These are phyloP conservation scores for Calonectria fujianensis DNA, from an alignment of 2,329 filamentous ascomycete genomes.

Conservation along the genomic window DNA sequence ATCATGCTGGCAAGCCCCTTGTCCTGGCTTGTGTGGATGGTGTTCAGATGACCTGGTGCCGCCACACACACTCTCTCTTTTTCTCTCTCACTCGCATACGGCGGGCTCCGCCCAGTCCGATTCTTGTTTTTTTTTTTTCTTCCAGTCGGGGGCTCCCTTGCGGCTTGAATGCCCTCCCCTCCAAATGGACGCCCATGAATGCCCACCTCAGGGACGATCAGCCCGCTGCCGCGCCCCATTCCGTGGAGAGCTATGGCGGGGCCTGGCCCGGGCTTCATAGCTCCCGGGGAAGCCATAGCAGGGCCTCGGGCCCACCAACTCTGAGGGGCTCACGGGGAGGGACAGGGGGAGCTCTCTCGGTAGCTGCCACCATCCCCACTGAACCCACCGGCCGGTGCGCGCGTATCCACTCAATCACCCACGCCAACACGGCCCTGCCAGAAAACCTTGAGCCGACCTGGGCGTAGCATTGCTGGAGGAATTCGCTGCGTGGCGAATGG, in stretches of 20 bases:
- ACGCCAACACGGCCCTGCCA: constrained; percentile 23
- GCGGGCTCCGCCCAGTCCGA: constrained; percentile 32
- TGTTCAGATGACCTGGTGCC: constrained; percentile 40
- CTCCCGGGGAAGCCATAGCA: constrained; percentile 38
- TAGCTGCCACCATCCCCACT: constrained; percentile 38
- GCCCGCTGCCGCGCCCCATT: constrained; percentile 47
- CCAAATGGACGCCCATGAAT: constrained; percentile 36
- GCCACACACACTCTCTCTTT: constrained; percentile 25
- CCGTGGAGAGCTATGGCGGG: constrained; percentile 54
- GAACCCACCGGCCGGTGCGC: constrained; percentile 44
- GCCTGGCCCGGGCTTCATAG: constrained; percentile 45
- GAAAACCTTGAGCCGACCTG: constrained; percentile 27
- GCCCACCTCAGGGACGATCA: constrained; percentile 47
- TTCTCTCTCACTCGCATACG: constrained; percentile 19
- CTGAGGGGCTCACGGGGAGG: constrained; percentile 45
- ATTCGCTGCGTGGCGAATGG: constrained; percentile 40
- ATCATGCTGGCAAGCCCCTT: constrained; percentile 20
- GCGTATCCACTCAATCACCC: constrained; percentile 26
- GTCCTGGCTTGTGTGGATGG: constrained; percentile 21
- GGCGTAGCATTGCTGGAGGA: constrained; percentile 33
- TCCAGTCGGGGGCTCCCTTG: constrained; percentile 20
- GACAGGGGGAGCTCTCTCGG: constrained; percentile 53
- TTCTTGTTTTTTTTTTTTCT: constrained; percentile 23
- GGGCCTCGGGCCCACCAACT: constrained; percentile 39
- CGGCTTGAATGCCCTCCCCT: background rate